A percentile compares a stretch with the other conserved stretches of the same genome.
These are phyloP conservation scores for Suhomyces yuchorum DNA, from an alignment of 1,139 yeast species.

Conservation along the genomic window DNA sequence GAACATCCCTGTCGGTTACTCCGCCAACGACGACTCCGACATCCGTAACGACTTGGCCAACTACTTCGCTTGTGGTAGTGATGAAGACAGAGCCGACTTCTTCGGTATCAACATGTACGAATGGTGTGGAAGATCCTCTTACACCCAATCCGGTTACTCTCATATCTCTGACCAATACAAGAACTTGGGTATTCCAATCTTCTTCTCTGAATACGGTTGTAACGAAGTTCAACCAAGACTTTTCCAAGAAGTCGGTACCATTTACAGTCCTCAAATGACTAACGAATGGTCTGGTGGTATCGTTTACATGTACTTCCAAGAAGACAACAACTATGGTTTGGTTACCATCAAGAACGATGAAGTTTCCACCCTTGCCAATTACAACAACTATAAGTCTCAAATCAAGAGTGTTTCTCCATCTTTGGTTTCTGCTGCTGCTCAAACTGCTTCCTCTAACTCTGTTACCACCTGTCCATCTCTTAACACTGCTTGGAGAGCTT, in stretches of 20 bases:
- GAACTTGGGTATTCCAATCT: slow-evolving; percentile 75
- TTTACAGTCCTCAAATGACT: slow-evolving; percentile 53
- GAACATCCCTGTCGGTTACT: slow-evolving; percentile 82
- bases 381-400: slow-evolving; percentile 53
- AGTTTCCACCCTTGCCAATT: slow-evolving; percentile 55
- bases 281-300: slow-evolving; percentile 60
- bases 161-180: slow-evolving; percentile 72
- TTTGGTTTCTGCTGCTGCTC: slow-evolving; percentile 22
- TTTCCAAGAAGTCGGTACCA: slow-evolving; percentile 68
- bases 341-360: slow-evolving; percentile 47
- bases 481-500: slow-evolving; percentile 27
- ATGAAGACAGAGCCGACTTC: slow-evolving; percentile 69
- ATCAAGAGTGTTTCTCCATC: slow-evolving; percentile 43
- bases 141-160: slow-evolving; percentile 67
- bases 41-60: slow-evolving; percentile 75
- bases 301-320: slow-evolving; percentile 75
- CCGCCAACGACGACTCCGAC: slow-evolving; percentile 78
- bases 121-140: slow-evolving; percentile 86
- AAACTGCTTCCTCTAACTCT: slow-evolving; percentile 17
- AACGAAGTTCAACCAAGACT: slow-evolving; percentile 67
- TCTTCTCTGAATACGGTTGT: slow-evolving; percentile 94
- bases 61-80: slow-evolving; percentile 80
- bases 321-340: slow-evolving; percentile 67
- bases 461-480: slow-evolving; percentile 46
- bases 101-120: slow-evolving; percentile 95